Evolutionary conservation across 345 rosid genomes (phyloP), one percentile per base, ranked within the genome.

Genomic region (Excoecaria cochinchinensis): DNA sequence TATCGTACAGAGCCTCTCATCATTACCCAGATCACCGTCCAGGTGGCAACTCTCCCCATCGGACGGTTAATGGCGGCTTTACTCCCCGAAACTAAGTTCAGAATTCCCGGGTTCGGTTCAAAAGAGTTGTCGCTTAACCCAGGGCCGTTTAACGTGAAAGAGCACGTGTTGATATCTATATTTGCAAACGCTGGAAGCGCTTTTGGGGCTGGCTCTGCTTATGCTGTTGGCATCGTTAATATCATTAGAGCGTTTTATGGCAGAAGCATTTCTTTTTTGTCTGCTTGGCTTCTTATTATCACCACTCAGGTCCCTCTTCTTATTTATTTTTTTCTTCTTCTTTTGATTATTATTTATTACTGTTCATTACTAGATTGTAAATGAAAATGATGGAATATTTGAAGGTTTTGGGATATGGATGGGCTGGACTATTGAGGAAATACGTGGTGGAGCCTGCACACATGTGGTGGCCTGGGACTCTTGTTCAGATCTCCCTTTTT

Each of bases 11-110:
- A 75, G 68, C 78, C 78, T 0, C 73, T 75, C 44, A 11, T 67
- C 48, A 83, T 93, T 47, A 90, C 95, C 53, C 98, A 91, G 75
- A 93, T 75, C 47, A 67, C 78, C 67, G 73, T 75, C 25, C 78
- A 58, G 73, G 60, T 58, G 46, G 78, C 78, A 6, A 46, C 78
- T 10, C 78, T 75, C 17, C 78, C 73, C 15, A 58, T 59, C 9
- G 78, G 73, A n/a, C 36, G 67, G 21, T 58, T 75, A 47, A 67
- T 68, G 73, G 78, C 78, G 1, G 40, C 66, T 58, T 36, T 38
- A 0, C 73, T 75, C 3, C 73, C 73, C 1, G 25, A 25, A 38
- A 57, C 67, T 8, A 24, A 44, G 73, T 75, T 68, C 38, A 4
- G 12, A 12, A 17, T 68, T 21, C 67, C 68, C 21, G 60, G 73